Percentiles rank a stretch among this genome's conserved stretches.
Conservation (phyloP, 1,284 basidiomycete genomes). For the Apiotrichum gracile region DNA sequence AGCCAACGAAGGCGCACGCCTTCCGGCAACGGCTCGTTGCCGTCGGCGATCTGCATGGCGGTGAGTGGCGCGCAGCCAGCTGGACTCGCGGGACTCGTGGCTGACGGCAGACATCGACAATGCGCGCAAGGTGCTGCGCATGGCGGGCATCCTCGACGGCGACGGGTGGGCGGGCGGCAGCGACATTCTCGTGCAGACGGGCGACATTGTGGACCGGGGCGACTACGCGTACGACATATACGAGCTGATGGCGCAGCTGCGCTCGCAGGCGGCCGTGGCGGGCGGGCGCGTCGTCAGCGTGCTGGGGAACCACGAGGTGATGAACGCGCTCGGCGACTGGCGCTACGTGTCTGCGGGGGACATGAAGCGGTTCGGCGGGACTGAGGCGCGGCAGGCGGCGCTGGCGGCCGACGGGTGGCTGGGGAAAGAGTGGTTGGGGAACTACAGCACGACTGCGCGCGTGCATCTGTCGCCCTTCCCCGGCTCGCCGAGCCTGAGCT, state of each 20-base stretch:
- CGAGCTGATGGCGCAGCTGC: constrained; percentile 69
- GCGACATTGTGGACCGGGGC: constrained; percentile 88
- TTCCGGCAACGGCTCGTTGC: constrained; percentile 53
- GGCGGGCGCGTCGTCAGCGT: constrained; percentile 71
- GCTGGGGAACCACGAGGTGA: constrained; percentile 62
- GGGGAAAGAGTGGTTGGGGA: constrained; percentile 73
- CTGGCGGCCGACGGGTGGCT: constrained; percentile 69
- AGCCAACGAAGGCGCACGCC: constrained; percentile 1
- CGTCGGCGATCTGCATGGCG: constrained; percentile 75
- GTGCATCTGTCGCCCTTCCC: constrained; percentile 69
- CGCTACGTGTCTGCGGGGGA: constrained; percentile 78
- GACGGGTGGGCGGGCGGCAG: constrained; percentile 71
- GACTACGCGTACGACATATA: constrained; percentile 80
- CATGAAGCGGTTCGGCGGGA: constrained; percentile 70
- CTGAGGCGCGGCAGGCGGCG: constrained; percentile 59
- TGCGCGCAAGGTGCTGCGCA: constrained; percentile 65
- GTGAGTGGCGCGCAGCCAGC: constrained; percentile 19
- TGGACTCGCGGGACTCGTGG: not conserved
- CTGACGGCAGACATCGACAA: constrained; percentile 55
- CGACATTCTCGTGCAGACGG: constrained; percentile 83
- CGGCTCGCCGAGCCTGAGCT: constrained; percentile 63
- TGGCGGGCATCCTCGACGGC: constrained; percentile 63
- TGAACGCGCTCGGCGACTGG: constrained; percentile 88
- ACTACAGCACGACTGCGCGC: constrained; percentile 76
- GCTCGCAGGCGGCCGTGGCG: constrained; percentile 61